Percentiles rank a stretch among this genome's conserved stretches.
These are phyloP conservation scores for Vitis hybrid DNA, from an alignment of 177 flowering plant genomes.

Conservation along the genomic window DNA sequence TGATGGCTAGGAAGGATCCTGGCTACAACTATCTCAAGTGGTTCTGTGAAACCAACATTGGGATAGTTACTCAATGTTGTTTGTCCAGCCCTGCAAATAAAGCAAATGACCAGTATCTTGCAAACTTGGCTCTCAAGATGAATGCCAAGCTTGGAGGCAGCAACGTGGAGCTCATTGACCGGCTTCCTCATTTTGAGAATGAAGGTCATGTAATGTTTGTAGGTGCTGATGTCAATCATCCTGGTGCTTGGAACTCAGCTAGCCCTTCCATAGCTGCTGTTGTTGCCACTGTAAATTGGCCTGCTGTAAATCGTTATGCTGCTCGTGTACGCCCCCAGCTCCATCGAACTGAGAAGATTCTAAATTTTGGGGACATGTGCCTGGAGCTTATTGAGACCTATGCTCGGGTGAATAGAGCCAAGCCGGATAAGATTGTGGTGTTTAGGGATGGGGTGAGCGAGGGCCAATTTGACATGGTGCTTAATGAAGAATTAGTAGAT, in stretches of 20 bases:
- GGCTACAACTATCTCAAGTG: slow-evolving; percentile 71
- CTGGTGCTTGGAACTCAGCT: slow-evolving; percentile 33
- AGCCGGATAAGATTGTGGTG: slow-evolving; percentile 55
- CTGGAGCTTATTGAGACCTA: slow-evolving; percentile 52
- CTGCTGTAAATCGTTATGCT: slow-evolving; percentile 69
- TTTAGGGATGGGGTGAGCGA: slow-evolving; percentile 95
- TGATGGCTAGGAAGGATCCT: slow-evolving; percentile 45
- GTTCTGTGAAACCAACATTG: slow-evolving; percentile 68
- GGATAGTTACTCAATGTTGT: slow-evolving; percentile 73
- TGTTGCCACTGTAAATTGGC: slow-evolving; percentile 76
- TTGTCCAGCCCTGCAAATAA: slow-evolving; percentile 40
- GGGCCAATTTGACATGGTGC: slow-evolving; percentile 79
- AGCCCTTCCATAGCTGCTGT: slow-evolving; percentile 80
- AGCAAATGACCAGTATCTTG: slow-evolving; percentile 50
- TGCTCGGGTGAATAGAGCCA: slow-evolving; percentile 31
- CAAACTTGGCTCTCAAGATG: slow-evolving; percentile 74
- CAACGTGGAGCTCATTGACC: slow-evolving; percentile 52
- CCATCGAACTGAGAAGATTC: slow-evolving; percentile 48
- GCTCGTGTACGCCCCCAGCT: slow-evolving; percentile 53
- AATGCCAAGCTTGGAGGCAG: slow-evolving; percentile 87
- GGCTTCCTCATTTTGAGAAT: slow-evolving; percentile 36
- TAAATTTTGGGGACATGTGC: slow-evolving; percentile 59
- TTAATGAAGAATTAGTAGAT: slow-evolving; percentile 58
- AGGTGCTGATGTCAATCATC: slow-evolving; percentile 92
- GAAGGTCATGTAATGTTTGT: slow-evolving; percentile 62